Percentiles rank a stretch among this genome's conserved stretches.
These are phyloP conservation scores for Melaleuca alternifolia DNA, from an alignment of 345 rosid species.

Conservation along the genomic window DNA sequence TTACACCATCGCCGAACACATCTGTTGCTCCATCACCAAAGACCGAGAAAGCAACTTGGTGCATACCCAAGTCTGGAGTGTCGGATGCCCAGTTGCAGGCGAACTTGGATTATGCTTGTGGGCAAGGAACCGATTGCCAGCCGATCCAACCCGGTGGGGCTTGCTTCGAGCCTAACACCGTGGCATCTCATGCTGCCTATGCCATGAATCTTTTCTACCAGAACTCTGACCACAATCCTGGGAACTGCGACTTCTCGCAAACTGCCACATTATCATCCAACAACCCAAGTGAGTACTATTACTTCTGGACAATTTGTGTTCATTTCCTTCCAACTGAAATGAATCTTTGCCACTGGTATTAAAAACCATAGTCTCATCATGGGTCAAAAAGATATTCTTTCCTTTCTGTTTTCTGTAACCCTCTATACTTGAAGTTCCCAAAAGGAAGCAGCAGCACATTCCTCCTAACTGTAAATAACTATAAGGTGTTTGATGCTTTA, in stretches of 20 bases:
- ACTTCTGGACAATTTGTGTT: not conserved
- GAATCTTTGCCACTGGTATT: not conserved
- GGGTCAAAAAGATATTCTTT: not conserved
- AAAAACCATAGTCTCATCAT: not conserved
- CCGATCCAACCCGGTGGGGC: constrained; percentile 76
- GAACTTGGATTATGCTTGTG: constrained; percentile 74
- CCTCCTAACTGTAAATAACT: not conserved
- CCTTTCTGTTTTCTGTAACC: not conserved
- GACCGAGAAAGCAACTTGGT: constrained; percentile 43
- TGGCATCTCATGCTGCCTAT: constrained; percentile 67
- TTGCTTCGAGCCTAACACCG: constrained; percentile 69
- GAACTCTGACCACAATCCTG: constrained; percentile 25
- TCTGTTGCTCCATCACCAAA: constrained; percentile 19
- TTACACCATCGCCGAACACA: constrained; percentile 2
- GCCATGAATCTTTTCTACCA: constrained; percentile 88
- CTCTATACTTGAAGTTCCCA: not conserved
- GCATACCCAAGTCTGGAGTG: constrained; percentile 46
- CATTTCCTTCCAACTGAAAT: not conserved
- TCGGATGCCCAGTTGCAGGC: constrained; percentile 53
- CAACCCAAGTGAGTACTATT: constrained; percentile 57
- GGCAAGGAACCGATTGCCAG: constrained; percentile 63
- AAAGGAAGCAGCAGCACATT: not conserved
- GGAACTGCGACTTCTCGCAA: constrained; percentile 60
- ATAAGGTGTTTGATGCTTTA: not conserved
- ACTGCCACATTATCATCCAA: constrained; percentile 47